Base-by-base conservation (phyloP, 2,329 filamentous ascomycete genomes). In the Stachybotrys elegans region DNA sequence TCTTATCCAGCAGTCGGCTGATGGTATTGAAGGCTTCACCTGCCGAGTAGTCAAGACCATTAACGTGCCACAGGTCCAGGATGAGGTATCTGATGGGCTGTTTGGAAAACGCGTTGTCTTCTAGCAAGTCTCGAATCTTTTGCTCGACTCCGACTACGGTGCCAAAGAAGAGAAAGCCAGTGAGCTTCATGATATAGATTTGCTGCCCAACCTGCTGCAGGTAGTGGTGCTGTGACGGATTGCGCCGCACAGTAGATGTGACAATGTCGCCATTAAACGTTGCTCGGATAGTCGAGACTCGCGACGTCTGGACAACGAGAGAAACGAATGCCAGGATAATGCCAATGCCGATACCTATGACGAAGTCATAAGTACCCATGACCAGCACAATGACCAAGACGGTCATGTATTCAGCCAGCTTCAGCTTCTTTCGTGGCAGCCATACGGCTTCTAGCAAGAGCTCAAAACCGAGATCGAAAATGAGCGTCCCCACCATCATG, bases 331-430 rank as follows among this genome's bases (percentile, higher is more conserved):
- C 93, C 36, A 98, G 73, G 2, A 95, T 75, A 43, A 98, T 95
- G 5, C 93, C 93, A 22, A 95, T 79, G 11, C 93, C 83, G 36
- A 98, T 96, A 17, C 93, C 93, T 22, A 90, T 81, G 4, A 98
- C 93, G 59, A 98, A 98, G 65, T 98, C 93, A 67, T 95, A 92
- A 9, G 90, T 82, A 2, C 93, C 93, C 93, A 98, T 98, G 31
- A 95, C 88, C 17, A 96, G 70, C 1, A 96, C 90, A 51, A 97
- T 97, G 29, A 83, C 81, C 44, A 95, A 70, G 37, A 95, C 88
- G 6, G 93, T 98, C 25, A 93, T 61, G 62, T 95, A 98, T 60
- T 98, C 93, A 12, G 92, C 79, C 42, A 78, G 70, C 61, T 94
- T 88, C 29, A 97, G 73, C 65, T 93, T 95, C 50, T 90, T 90